Conservation (phyloP, 2,329 filamentous ascomycete genomes). For the Rutstroemia sp. region DNA sequence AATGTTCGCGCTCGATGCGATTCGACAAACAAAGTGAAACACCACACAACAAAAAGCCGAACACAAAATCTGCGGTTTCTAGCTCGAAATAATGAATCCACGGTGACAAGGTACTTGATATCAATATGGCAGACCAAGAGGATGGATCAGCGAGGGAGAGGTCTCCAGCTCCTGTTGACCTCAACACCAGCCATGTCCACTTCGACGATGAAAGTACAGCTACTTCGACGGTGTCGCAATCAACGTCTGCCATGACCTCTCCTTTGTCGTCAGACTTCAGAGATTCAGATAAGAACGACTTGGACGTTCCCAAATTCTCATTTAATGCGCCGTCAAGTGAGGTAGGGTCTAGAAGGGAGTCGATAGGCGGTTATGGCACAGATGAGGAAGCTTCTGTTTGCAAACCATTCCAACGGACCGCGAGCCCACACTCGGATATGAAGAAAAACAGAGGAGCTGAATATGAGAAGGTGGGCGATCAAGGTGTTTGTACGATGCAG, state of each 20-base stretch:
- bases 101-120: neutral
- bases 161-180: constrained; percentile 22
- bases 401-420: constrained; percentile 48
- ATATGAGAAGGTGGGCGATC: constrained; percentile 32
- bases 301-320: constrained; percentile 23
- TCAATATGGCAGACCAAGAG: constrained; percentile 28
- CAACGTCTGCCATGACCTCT: constrained; percentile 30
- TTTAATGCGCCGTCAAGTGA: constrained; percentile 17
- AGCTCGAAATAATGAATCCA: neutral
- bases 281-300: constrained; percentile 15
- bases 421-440: constrained; percentile 35
- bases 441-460: constrained; percentile 26
- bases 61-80: neutral
- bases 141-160: constrained; percentile 18
- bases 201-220: constrained; percentile 22
- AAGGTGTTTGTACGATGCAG: constrained; percentile 64
- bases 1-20: neutral
- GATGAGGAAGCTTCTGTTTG: constrained; percentile 52
- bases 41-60: neutral
- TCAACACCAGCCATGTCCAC: constrained; percentile 19
- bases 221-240: constrained; percentile 18
- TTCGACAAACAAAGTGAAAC: neutral
- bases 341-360: constrained; percentile 15
- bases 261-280: constrained; percentile 25
- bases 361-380: constrained; percentile 37